Conservation (phyloP, 2,329 filamentous ascomycete species). For the Didymella lethalis region DNA sequence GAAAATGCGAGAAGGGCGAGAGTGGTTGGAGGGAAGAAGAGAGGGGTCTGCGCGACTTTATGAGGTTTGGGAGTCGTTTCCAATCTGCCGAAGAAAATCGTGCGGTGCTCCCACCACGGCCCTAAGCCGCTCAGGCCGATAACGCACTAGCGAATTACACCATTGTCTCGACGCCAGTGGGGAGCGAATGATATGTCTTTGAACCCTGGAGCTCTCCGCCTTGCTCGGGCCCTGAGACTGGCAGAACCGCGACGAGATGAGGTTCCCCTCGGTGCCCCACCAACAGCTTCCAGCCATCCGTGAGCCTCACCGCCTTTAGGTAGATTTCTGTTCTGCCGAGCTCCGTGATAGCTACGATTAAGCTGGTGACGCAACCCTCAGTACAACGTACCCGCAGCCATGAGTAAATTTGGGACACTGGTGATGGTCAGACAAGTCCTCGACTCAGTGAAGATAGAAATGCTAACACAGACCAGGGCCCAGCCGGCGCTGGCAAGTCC, state of each 20-base stretch:
- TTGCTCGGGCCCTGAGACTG: conserved; percentile 4
- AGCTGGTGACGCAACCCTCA: conserved; percentile 14
- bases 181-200: conserved; percentile 27
- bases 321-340: conserved; percentile 2
- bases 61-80: conserved; percentile 28
- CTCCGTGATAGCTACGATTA: conserved; percentile 1
- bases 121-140: conserved; percentile 17
- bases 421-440: conserved; percentile 70
- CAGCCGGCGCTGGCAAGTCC: conserved; percentile 94
- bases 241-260: conserved; percentile 19
- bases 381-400: conserved; percentile 52
- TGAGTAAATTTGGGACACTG: conserved; percentile 94
- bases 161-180: conserved; percentile 19
- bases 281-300: conserved; percentile 2
- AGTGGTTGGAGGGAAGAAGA: conserved; percentile 27
- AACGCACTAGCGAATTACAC: conserved; percentile 16
- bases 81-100: conserved; percentile 44
- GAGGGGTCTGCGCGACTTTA: conserved; percentile 43
- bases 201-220: conserved; percentile 14
- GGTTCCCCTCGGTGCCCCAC: conserved; percentile 24
- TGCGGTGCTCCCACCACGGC: conserved; percentile 26
- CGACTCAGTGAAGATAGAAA: not conserved
- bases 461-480: conserved; percentile 61
- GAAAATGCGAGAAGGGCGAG: conserved; percentile 34
- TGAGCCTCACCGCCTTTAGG: conserved; percentile 8